Conservation (phyloP, 352 stramenopile species). For the Globisporangium rhizosaccharum region DNA sequence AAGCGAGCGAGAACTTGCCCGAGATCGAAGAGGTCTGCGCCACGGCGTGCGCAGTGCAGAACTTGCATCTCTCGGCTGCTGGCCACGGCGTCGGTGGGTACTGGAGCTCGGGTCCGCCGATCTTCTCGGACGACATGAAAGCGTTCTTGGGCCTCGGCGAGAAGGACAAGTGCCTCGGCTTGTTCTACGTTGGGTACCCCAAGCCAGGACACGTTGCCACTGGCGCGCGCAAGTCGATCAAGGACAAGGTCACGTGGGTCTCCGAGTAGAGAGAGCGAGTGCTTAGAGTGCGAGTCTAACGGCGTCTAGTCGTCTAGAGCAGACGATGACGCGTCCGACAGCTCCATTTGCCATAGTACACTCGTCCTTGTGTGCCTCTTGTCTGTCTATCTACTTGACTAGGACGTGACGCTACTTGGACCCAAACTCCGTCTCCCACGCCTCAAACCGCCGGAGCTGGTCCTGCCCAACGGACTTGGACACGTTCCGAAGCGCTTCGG, state of each 20-base stretch:
- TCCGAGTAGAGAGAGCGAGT: constrained; percentile 11
- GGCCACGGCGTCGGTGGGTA: constrained; percentile 72
- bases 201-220: constrained; percentile 46
- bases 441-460: constrained; percentile 33
- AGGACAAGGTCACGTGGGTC: constrained; percentile 73
- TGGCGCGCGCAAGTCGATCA: constrained; percentile 58
- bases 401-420: constrained; percentile 16
- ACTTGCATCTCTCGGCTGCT: constrained; percentile 75
- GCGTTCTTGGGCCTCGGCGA: constrained; percentile 53
- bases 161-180: constrained; percentile 75
- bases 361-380: background rate
- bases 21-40: constrained; percentile 79
- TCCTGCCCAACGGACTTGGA: constrained; percentile 49
- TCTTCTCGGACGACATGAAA: constrained; percentile 78
- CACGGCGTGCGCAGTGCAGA: constrained; percentile 75
- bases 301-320: background rate
- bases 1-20: constrained; percentile 72
- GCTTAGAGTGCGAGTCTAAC: background rate
- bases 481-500: constrained; percentile 35
- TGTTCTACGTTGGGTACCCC: constrained; percentile 80
- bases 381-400: background rate
- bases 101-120: constrained; percentile 75
- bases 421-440: constrained; percentile 47
- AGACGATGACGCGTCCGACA: background rate
- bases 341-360: background rate